Base-by-base conservation (phyloP, 805 yeast genomes). In the Kazachstania kunashirensis region DNA sequence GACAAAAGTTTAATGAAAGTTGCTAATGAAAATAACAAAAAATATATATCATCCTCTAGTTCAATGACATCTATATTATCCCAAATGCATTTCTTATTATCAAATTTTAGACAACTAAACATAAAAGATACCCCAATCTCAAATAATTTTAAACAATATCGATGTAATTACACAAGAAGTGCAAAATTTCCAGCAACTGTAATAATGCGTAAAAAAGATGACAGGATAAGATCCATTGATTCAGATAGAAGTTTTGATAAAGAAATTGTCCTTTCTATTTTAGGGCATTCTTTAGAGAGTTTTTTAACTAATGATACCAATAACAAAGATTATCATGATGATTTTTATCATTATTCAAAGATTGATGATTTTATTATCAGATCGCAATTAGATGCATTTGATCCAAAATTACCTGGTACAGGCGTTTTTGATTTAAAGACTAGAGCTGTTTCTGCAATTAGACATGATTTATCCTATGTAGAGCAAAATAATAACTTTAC, bases 401-500 rank as follows among this genome's bases (percentile, higher is more conserved):
- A 85, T 57, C 56, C 67, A 0, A 61, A 83, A 25, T 63, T 92
- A 25, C 96, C 96, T 0, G 95, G 95, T 0, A 77, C 80, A 4
- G 96, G 96, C 0, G 78, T 86, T 0, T 89, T 92, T 66, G 98
- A 89, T 59, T 61, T 89, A 39, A 89, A 89, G 50, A 83, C 96
- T 0, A 65, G 98, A 43, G 97, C 96, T 0, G 94, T 82, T 0
- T 77, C 85, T 39, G 83, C 95, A 0, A 76, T 89, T 0, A 67
- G 97, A 31, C 75, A 81, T 54, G 95, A 89, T 59, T 57, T 79
- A 29, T 62, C 67, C n/a, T 72, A 75, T 49, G 74, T 76, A 3
- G 75, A 75, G 38, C 55, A 55, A 2, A 65, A 70, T 34, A 64
- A 66, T 33, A 70, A 70, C 38, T 77, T 76, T 15, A 72, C 82